Base-by-base conservation (phyloP, 441 rosid genomes). In the Adansonia grandidieri region DNA sequence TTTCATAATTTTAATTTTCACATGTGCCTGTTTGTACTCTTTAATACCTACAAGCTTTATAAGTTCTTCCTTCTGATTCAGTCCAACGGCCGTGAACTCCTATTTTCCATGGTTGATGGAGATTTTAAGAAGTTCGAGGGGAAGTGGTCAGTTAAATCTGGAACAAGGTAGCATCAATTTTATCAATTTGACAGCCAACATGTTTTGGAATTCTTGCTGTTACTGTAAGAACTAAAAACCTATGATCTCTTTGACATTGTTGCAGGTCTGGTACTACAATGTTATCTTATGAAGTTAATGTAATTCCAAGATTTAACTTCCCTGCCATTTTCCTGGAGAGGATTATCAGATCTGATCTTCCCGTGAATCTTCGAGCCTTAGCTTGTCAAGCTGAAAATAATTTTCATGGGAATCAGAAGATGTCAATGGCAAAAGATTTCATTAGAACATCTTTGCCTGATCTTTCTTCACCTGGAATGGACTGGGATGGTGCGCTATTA, bases 41-140 rank as follows among this genome's bases (percentile, higher is more conserved):
- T 72, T 32, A 50, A 71, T 28, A 71, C 56, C 15, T 76, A 6
- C 73, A 65, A 58, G 53, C 40, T 53, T 66, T 72, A 22, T 57
- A 8, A 15, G 51, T 44, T 20, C 53, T 79, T 61, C 48, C 62
- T 66, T 58, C 40, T 74, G 66, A 63, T 78, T 77, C 85, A 96
- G 99, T 88, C 89, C 69, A 86, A 82, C 81, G 87, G 89, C 71
- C 89, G 87, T 32, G 96, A 93, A 73, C 91, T 96, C 74, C 92
- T 82, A 82, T 96, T 96, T 84, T 94, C 91, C 54, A 92, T 96
- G 98, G 97, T 94, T 74, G 99, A 94, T 84, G 99, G 99, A 47
- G 99, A 94, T 85, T 96, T 96, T 83, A 93, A 96, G 86, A 96
- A 96, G 92, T 94, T 96, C 77, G 97, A 96, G 77, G 99, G 99